Percentiles rank a stretch among this genome's conserved stretches.
Conservation (phyloP, 371 early-diverging fungal genomes). For the Actinomortierella wolfii region DNA sequence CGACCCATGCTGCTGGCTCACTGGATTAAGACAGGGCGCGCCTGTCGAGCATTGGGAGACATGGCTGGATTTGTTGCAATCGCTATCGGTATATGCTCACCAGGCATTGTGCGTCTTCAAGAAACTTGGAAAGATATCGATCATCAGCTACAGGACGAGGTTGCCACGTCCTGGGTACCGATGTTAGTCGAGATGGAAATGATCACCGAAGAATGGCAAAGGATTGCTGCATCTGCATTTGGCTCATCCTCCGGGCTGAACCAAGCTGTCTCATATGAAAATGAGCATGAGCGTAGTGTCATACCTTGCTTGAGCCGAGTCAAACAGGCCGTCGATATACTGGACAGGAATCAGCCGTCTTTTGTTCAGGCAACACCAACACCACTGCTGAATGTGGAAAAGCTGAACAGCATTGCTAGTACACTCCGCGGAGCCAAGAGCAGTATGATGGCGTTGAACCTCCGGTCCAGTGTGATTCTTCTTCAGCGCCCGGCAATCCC, state of each 20-base stretch:
- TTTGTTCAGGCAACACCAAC: constrained; percentile 25
- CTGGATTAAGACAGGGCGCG: constrained; percentile 74
- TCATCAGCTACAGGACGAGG: constrained; percentile 50
- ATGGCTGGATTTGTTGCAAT: constrained; percentile 77
- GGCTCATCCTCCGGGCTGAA: constrained; percentile 2
- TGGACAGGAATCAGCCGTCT: constrained; percentile 27
- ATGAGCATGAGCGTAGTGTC: neutral
- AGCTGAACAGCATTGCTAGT: constrained; percentile 21
- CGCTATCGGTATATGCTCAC: constrained; percentile 74
- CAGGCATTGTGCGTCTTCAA: constrained; percentile 71
- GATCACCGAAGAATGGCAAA: constrained; percentile 26
- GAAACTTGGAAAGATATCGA: constrained; percentile 79
- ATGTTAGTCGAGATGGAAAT: constrained; percentile 57
- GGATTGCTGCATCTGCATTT: constrained; percentile 22
- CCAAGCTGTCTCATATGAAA: too few relatives aligned
- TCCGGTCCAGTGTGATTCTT: neutral
- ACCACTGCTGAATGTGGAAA: constrained; percentile 26
- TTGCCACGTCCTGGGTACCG: constrained; percentile 64
- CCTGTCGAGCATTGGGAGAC: constrained; percentile 63
- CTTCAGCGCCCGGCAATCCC: neutral
- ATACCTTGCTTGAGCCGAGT: constrained; percentile 32
- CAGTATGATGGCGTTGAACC: neutral
- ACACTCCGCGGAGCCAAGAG: constrained; percentile 16
- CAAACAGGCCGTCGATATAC: constrained; percentile 30
- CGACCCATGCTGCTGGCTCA: constrained; percentile 70